Conservation (phyloP, 2,329 filamentous ascomycete species). For the Chrysosphaeria jannelii region DNA sequence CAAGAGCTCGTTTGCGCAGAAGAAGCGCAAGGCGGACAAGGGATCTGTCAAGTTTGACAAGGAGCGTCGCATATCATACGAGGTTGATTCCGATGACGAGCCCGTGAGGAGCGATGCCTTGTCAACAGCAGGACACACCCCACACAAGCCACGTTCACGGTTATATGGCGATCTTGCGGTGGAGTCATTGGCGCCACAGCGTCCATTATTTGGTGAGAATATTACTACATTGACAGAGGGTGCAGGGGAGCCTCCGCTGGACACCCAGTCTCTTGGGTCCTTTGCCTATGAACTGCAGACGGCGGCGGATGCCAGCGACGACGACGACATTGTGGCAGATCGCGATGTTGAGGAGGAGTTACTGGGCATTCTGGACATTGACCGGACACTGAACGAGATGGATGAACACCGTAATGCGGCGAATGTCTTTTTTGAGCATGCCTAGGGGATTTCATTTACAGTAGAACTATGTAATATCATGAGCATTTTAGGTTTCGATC, state of each 20-base stretch:
- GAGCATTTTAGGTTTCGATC: neutral
- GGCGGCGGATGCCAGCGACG: constrained; percentile 20
- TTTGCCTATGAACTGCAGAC: constrained; percentile 20
- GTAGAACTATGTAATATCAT: neutral
- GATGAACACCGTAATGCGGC: constrained; percentile 14
- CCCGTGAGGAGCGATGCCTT: too few relatives aligned
- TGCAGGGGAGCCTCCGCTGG: constrained; percentile 6
- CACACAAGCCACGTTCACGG: neutral
- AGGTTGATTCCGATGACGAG: too few relatives aligned
- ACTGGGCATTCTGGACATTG: constrained; percentile 35
- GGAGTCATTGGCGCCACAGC: too few relatives aligned
- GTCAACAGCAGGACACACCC: neutral
- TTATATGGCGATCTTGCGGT: too few relatives aligned
- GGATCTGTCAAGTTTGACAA: constrained; percentile 19
- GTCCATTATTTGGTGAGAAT: constrained; percentile 6
- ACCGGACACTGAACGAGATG: constrained; percentile 25
- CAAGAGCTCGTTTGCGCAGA: constrained; percentile 22
- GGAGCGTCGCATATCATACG: too few relatives aligned
- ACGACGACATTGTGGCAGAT: constrained; percentile 15
- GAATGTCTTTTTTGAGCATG: constrained; percentile 6
- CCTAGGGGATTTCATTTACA: constrained; percentile 3
- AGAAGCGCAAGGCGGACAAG: constrained; percentile 14
- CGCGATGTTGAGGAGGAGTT: constrained; percentile 27
- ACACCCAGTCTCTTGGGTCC: constrained; percentile 10
- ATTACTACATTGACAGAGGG: constrained; percentile 7